These are phyloP conservation scores for Corymbia maculata DNA, from an alignment of 345 rosid species.

Conservation along the genomic window DNA sequence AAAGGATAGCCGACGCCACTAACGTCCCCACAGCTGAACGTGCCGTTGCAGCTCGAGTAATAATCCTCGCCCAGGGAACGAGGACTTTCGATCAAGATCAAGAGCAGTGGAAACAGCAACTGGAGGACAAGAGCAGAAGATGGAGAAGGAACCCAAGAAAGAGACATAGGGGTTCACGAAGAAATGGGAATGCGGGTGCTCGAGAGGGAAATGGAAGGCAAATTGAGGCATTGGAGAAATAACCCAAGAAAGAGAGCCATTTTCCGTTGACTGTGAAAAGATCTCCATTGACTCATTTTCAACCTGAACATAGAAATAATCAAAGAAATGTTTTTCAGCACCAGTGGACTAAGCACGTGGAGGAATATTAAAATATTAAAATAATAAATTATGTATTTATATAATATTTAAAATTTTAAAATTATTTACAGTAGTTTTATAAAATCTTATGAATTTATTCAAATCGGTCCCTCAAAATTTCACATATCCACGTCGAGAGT, in stretches of 20 bases:
- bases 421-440: no score
- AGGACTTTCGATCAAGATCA: neutral
- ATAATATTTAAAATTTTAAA: no score
- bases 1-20: conserved; percentile 9
- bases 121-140: neutral
- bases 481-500: no score
- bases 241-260: neutral
- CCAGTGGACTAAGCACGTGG: neutral
- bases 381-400: no score
- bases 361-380: no score
- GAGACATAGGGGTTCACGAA: neutral
- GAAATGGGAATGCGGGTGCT: neutral
- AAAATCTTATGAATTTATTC: no score
- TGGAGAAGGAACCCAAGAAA: neutral
- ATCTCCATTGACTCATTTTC: neutral
- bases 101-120: neutral
- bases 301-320: no score
- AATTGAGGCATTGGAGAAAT: neutral
- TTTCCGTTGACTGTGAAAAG: neutral
- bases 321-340: neutral
- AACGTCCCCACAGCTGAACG: conserved; percentile 9
- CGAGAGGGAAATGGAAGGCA: neutral
- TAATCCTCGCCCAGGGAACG: neutral
- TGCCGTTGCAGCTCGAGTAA: conserved; percentile 2
- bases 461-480: no score